A percentile compares a stretch with the other conserved stretches of the same genome.
phyloP scores from a whole-genome alignment of 1,284 basidiomycete species.

The Hemileia vastatrix region DNA sequence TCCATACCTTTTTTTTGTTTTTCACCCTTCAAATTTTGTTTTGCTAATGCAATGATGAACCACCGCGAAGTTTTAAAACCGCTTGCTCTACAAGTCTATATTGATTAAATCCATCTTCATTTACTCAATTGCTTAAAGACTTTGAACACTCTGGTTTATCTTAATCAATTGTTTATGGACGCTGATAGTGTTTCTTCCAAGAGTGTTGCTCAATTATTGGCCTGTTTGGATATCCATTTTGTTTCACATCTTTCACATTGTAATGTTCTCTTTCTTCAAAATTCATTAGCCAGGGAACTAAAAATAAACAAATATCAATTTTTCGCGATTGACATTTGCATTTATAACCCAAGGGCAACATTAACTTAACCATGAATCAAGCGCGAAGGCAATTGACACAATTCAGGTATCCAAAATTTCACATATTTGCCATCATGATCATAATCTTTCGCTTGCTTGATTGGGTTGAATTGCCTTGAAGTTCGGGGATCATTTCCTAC shows the following conservation, averaged over 20 bases:
- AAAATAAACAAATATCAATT: background rate
- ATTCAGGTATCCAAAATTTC: constrained; percentile 49
- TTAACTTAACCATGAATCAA: constrained; percentile 34
- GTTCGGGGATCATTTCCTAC: constrained; percentile 53
- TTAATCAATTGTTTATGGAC: background rate
- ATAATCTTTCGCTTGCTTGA: constrained; percentile 53
- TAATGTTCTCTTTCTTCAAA: constrained; percentile 12
- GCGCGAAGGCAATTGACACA: constrained; percentile 44
- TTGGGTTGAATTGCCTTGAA: constrained; percentile 52
- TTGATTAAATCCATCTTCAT: no score
- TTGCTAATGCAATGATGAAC: no score
- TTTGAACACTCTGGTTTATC: background rate
- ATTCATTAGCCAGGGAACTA: constrained; percentile 17
- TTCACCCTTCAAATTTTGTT: no score
- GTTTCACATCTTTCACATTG: background rate
- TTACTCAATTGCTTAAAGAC: no score
- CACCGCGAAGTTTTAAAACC: no score
- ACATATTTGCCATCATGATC: constrained; percentile 50
- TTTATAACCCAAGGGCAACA: background rate
- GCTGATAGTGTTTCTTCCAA: constrained; percentile 20
- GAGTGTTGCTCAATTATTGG: constrained; percentile 18
- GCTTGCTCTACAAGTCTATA: no score
- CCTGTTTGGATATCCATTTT: constrained; percentile 6
- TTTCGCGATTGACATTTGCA: background rate
- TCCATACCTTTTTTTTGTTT: no score